Evolutionary conservation across 306 rosid species (phyloP), one percentile per base, ranked within the genome.

Genomic region (Spatholobus suberectus): DNA sequence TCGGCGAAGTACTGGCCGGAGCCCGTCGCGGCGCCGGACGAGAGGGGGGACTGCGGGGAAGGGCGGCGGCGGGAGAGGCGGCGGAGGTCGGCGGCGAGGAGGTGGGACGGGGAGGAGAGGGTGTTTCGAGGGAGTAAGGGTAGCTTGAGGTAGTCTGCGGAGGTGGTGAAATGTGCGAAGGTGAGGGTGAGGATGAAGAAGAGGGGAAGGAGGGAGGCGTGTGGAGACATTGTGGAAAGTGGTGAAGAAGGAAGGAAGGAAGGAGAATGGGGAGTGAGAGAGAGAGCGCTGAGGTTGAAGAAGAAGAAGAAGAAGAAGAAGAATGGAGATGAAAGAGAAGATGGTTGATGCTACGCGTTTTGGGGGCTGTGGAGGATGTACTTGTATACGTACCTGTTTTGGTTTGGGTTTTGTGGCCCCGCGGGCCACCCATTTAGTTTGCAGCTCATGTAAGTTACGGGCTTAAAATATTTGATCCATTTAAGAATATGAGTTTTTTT

Each of bases 1-100:
- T 86, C 82, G 20, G 82, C 93, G 69, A 94, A 94, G 85, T 94
- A 94, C 79, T 94, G 94, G 4, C 94, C 97, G 49, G 94, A 89
- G 80, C 97, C 97, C 26, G 87, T 73, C 55, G 90, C 62, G 0
- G 98, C 97, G 46, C 97, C 97, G 71, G 98, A 92, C 14, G 88
- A 37, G 37, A 94, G 57, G 0, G 97, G 97, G 32, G 90, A 85
- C 18, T 79, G 85, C 3, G 82, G 6, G 47, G 51, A 6, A 1
- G n/a, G 5, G 0, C 17, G 73, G 32, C 35, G 77, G 51, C 57
- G 41, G 12, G 87, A 86, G 79, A 90, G 90, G 41, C 98, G 98
- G 90, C 38, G 87, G 79, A 80, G 23, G 81, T 90, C 92, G 26
- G 73, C 73, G 43, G 89, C 57, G 58, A 94, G 93, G 20, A 90